phyloP scores from a whole-genome alignment of 2,329 filamentous ascomycete species.

The Graphiopsis chlorocephala region DNA sequence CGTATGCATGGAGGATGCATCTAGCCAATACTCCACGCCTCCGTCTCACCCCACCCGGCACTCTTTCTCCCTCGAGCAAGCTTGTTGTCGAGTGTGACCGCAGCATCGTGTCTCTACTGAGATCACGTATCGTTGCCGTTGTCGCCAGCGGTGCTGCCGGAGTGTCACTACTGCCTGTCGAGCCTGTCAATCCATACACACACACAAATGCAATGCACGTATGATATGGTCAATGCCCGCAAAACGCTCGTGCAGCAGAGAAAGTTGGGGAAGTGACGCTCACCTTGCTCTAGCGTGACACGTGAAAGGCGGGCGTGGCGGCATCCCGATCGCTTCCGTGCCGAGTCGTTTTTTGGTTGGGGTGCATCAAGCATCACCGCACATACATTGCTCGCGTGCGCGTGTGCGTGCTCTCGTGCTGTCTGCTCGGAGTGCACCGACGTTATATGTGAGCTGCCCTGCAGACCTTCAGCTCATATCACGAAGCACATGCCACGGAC shows the following conservation, averaged over 20 bases:
- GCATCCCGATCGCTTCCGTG: not conserved
- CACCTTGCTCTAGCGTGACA: not conserved
- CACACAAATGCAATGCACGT: not conserved
- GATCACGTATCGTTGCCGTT: not conserved
- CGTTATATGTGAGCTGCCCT: not conserved
- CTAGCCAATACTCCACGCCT: not conserved
- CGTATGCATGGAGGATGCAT: not conserved
- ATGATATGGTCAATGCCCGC: not conserved
- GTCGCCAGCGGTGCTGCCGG: not conserved
- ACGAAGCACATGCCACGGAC: not conserved
- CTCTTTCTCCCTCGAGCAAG: not conserved
- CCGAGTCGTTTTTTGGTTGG: not conserved
- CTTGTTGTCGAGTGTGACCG: not conserved
- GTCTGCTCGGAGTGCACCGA: not conserved
- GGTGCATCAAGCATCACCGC: not conserved
- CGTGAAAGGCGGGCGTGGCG: not conserved
- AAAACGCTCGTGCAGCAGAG: not conserved
- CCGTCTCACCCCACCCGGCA: not conserved
- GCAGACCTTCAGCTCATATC: not conserved
- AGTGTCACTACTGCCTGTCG: not conserved
- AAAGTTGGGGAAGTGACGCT: constrained; percentile 14
- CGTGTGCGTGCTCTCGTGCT: no score
- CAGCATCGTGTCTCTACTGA: not conserved
- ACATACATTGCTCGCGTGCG: not conserved
- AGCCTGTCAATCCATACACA: not conserved